phyloP scores from a whole-genome alignment of 2,329 filamentous ascomycete genomes.

The Exophiala calicioides region DNA sequence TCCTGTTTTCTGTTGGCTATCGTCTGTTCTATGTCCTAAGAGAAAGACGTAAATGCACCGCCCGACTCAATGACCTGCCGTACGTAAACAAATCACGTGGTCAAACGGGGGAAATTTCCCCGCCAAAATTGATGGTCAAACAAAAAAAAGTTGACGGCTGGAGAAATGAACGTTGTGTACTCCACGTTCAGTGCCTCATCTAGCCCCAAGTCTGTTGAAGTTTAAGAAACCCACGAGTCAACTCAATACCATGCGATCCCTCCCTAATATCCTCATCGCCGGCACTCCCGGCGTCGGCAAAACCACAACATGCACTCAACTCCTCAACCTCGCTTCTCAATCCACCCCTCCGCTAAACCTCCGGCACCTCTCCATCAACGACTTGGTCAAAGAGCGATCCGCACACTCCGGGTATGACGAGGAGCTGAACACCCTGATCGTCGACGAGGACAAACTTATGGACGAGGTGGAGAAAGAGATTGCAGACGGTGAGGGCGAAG shows the following conservation, averaged over 20 bases:
- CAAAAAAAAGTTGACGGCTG: no score
- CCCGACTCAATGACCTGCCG: no score
- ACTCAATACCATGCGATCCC: conserved; percentile 31
- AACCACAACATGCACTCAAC: conserved; percentile 82
- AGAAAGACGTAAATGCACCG: no score
- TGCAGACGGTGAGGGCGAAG: conserved; percentile 51
- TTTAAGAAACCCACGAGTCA: no score
- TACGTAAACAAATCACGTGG: no score
- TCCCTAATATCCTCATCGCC: conserved; percentile 89
- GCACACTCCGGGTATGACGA: conserved; percentile 90
- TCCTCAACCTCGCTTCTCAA: conserved; percentile 43
- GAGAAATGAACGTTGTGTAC: no score
- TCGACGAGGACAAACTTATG: conserved; percentile 95
- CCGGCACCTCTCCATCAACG: conserved; percentile 83
- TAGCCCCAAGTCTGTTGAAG: background rate
- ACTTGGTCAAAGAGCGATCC: conserved; percentile 82
- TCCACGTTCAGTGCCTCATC: no score
- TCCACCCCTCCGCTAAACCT: conserved; percentile 67
- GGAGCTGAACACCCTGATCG: conserved; percentile 82
- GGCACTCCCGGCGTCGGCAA: conserved; percentile 96
- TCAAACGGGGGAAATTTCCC: no score
- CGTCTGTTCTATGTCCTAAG: no score
- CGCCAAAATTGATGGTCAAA: no score
- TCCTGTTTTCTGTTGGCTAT: no score
- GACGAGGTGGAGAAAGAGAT: conserved; percentile 85